Conservation (phyloP, 1,139 yeast genomes). For the Ogataea hybrid region DNA sequence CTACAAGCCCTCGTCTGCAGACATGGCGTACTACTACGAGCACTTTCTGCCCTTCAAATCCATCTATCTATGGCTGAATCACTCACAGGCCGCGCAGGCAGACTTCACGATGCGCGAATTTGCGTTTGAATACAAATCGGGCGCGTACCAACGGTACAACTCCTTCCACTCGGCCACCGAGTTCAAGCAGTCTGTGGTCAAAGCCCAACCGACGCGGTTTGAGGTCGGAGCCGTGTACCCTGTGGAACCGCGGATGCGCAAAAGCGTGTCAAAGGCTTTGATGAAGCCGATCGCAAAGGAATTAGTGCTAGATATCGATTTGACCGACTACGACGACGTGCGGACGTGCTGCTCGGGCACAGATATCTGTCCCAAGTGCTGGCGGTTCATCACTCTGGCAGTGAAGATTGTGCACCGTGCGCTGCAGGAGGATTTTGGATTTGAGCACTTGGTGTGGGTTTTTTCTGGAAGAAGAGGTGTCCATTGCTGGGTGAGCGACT, state of each 20-base stretch:
- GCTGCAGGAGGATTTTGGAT: slow-evolving; percentile 85
- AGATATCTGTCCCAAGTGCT: slow-evolving; percentile 81
- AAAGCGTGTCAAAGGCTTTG: slow-evolving; percentile 72
- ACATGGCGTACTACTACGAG: slow-evolving; percentile 75
- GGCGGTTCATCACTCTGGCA: slow-evolving; percentile 93
- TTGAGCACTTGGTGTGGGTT: slow-evolving; percentile 85
- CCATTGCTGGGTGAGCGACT: slow-evolving; percentile 97
- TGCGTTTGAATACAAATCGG: slow-evolving; percentile 84
- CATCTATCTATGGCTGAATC: slow-evolving; percentile 86
- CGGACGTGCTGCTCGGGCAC: slow-evolving; percentile 94
- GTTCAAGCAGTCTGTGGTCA: slow-evolving; percentile 70
- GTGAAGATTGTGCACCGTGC: slow-evolving; percentile 71
- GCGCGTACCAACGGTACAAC: slow-evolving; percentile 87
- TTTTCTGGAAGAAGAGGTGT: slow-evolving; percentile 99
- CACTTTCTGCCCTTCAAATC: slow-evolving; percentile 68
- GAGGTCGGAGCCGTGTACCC: slow-evolving; percentile 94
- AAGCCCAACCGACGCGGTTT: slow-evolving; percentile 83
- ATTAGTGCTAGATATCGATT: slow-evolving; percentile 93
- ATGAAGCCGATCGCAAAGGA: slow-evolving; percentile 84
- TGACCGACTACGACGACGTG: slow-evolving; percentile 92
- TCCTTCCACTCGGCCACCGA: slow-evolving; percentile 68
- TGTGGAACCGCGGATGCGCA: slow-evolving; percentile 82
- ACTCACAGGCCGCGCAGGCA: slow-evolving; percentile 59
- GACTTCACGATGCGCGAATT: slow-evolving; percentile 89
- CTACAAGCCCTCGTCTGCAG: slow-evolving; percentile 55